phyloP scores from a whole-genome alignment of 495 filamentous ascomycete species.

The Penicillium ucsense region DNA sequence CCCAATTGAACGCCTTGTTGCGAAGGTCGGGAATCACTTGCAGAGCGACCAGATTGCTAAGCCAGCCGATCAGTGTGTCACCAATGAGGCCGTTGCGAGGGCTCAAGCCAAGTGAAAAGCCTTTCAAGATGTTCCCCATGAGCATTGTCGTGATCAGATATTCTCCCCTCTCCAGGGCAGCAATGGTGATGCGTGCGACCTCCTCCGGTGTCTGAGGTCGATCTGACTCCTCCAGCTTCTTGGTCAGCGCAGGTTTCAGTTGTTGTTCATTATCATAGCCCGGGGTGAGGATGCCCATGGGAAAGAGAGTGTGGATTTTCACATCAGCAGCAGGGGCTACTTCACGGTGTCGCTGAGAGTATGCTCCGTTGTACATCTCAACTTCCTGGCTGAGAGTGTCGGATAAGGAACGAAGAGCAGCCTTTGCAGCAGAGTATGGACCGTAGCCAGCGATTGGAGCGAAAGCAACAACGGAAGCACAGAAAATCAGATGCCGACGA shows the following conservation, averaged over 20 bases:
- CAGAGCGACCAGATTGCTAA: conserved; percentile 34
- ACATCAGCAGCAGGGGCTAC: conserved; percentile 47
- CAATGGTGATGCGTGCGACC: conserved; percentile 61
- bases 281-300: conserved; percentile 68
- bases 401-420: conserved; percentile 71
- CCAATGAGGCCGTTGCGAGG: conserved; percentile 31
- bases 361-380: conserved; percentile 62
- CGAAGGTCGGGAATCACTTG: conserved; percentile 35
- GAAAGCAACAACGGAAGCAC: conserved; percentile 67
- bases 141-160: conserved; percentile 66
- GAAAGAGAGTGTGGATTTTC: conserved; percentile 74
- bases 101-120: conserved; percentile 32
- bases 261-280: conserved; percentile 70
- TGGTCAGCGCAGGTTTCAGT: conserved; percentile 73
- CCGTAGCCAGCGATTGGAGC: conserved; percentile 73
- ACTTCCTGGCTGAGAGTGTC: conserved; percentile 80
- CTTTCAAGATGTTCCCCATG: conserved; percentile 57
- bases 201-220: conserved; percentile 66
- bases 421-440: conserved; percentile 77
- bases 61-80: conserved; percentile 35
- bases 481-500: conserved; percentile 79
- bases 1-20: conserved; percentile 36
- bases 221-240: conserved; percentile 73
- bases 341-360: conserved; percentile 36
- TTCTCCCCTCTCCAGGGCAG: conserved; percentile 68